These are phyloP conservation scores for Leccinum uliginosum DNA, from an alignment of 768 basidiomycete genomes.

Conservation along the genomic window DNA sequence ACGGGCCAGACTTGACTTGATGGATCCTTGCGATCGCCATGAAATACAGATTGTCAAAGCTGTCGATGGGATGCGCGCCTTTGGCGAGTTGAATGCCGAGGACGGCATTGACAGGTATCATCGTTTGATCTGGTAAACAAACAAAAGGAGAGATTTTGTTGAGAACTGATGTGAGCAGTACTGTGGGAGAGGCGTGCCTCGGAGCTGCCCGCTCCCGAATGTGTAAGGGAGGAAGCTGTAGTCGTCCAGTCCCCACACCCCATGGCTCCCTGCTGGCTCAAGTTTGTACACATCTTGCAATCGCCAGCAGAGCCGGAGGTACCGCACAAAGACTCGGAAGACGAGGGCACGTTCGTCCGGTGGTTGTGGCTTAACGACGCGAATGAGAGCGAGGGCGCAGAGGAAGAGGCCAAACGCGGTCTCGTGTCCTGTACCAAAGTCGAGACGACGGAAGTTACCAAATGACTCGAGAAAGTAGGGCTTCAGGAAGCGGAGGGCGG, in stretches of 20 bases:
- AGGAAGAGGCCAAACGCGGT: constrained; percentile 81
- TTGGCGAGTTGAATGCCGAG: constrained; percentile 46
- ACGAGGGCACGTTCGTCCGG: constrained; percentile 59
- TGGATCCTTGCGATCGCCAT: constrained; percentile 74
- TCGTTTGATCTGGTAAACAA: constrained; percentile 47
- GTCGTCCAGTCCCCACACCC: constrained; percentile 97
- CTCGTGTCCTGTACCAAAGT: constrained; percentile 98
- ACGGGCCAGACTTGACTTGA: constrained; percentile 80
- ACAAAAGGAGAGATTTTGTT: neutral
- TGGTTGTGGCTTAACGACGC: constrained; percentile 54
- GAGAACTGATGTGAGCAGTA: neutral
- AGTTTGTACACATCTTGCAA: constrained; percentile 87
- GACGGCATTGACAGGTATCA: constrained; percentile 61
- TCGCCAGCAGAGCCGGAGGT: constrained; percentile 77
- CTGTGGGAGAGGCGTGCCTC: constrained; percentile 44
- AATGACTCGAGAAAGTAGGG: constrained; percentile 83
- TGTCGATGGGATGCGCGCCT: constrained; percentile 19
- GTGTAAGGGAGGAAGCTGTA: constrained; percentile 86
- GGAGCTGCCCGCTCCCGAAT: constrained; percentile 86
- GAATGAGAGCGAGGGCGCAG: constrained; percentile 62
- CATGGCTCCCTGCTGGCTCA: constrained; percentile 96
- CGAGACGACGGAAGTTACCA: constrained; percentile 86
- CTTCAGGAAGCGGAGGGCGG: constrained; percentile 58
- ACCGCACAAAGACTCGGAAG: constrained; percentile 68
- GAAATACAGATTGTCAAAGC: constrained; percentile 70